Conservation (phyloP, 768 basidiomycete species). For the Amanita phalloides region DNA sequence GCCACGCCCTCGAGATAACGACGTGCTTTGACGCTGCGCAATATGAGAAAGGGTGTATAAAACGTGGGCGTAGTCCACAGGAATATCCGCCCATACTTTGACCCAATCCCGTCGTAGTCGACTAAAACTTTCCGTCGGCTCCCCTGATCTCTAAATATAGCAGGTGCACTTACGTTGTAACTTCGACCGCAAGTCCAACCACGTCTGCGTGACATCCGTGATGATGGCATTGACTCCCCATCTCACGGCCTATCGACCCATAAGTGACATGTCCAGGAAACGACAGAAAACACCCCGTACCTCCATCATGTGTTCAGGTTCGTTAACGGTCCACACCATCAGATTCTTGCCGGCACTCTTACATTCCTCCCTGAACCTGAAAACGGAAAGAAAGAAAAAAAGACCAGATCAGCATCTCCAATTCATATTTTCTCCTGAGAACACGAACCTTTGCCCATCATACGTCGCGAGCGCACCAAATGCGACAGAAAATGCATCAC, state of each 20-base stretch:
- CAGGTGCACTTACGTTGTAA: constrained; percentile 36
- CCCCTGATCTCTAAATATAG: background rate
- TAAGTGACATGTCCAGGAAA: background rate
- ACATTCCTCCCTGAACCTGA: constrained; percentile 75
- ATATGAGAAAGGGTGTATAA: constrained; percentile 39
- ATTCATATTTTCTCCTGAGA: background rate
- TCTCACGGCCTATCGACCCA: constrained; percentile 45
- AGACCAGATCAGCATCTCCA: background rate
- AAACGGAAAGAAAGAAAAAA: background rate
- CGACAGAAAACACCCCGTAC: constrained; percentile 21
- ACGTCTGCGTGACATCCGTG: constrained; percentile 62
- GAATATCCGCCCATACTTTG: constrained; percentile 57
- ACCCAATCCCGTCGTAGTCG: constrained; percentile 56
- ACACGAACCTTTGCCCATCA: constrained; percentile 63
- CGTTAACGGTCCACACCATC: constrained; percentile 97
- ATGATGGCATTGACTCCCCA: constrained; percentile 76
- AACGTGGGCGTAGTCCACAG: constrained; percentile 60
- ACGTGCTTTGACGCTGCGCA: constrained; percentile 16
- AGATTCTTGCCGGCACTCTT: constrained; percentile 69
- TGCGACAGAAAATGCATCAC: constrained; percentile 77
- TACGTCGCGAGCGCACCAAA: constrained; percentile 61
- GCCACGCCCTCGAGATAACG: constrained; percentile 35
- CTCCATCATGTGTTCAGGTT: constrained; percentile 84
- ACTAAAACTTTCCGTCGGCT: constrained; percentile 22
- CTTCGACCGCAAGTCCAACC: constrained; percentile 51